A percentile compares a stretch with the other conserved stretches of the same genome.
phyloP scores from a whole-genome alignment of 257 asterid genomes.

The Solanum pimpinellifolium region DNA sequence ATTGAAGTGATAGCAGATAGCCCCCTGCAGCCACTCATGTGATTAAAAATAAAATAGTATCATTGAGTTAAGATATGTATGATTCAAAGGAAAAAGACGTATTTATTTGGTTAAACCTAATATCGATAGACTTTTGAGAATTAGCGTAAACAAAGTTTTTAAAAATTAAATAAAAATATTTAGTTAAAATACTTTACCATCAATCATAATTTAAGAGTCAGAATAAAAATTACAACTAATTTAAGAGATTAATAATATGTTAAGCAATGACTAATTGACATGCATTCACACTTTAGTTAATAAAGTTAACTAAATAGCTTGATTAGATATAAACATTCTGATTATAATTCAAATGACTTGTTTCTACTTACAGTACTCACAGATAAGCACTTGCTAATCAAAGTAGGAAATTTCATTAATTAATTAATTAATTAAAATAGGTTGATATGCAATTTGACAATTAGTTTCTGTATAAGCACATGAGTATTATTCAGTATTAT shows the following conservation, averaged over 20 bases:
- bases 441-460: neutral
- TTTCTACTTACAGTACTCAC: neutral
- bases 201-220: neutral
- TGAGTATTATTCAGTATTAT: neutral
- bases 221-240: neutral
- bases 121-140: neutral
- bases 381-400: neutral
- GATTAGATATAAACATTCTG: neutral
- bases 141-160: fast-evolving
- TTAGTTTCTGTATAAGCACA: neutral
- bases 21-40: neutral
- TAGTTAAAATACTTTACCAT: neutral
- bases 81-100: neutral
- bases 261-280: neutral
- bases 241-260: neutral
- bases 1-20: neutral
- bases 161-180: neutral
- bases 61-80: neutral
- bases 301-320: neutral
- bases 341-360: neutral
- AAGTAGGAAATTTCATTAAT: neutral
- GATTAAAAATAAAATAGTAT: neutral
- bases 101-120: neutral
- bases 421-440: neutral
- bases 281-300: neutral